Evolutionary conservation across 495 filamentous ascomycete genomes (phyloP), one percentile per base, ranked within the genome.

Genomic region (Pyrenula massariospora): DNA sequence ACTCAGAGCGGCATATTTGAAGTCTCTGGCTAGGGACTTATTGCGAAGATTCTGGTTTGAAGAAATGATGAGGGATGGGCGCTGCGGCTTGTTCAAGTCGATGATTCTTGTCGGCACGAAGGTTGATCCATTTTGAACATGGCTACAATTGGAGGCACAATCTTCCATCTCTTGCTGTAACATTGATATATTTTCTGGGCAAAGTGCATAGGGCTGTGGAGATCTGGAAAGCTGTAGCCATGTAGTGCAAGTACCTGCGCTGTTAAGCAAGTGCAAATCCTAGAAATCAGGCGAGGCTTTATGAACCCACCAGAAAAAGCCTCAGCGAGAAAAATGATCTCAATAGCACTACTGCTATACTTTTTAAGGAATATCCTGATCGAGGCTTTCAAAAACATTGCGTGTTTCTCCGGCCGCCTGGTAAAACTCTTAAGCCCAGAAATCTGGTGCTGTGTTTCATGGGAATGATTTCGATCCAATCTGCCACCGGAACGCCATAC

Each of bases 1-100:
- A 31, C 53, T 54, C 24, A 54, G 22, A 25, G 53, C 53, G n/a
- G 25, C 53, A 54, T 54, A 54, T 54, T 54, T 52, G 50, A 52
- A 20, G n/a, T 20, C 22, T 19, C 42, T 48, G 42, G 11, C 11
- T 11, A 11, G 11, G 42, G 19, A 48, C 11, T 48, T 48, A 48
- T 48, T 48, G 11, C 42, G 42, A n/a, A n/a, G n/a, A 20, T 20
- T 20, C 8, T 10, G 5, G 22, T 52, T 20, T 15, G 31, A 8
- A 8, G 31, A 42, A 52, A 52, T 52, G 22, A 10, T 24, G 8
- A 52, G 50, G 5, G 8, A 8, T 8, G 50, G 50, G 5, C 22
- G n/a, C 20, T 52, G 8, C 20, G 50, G 50, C n/a, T 52, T 19
- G 8, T 52, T 8, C 19, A 52, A 20, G 19, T 52, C 22, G 22